phyloP scores from a whole-genome alignment of 1,284 basidiomycete species.

The Somion occarium region DNA sequence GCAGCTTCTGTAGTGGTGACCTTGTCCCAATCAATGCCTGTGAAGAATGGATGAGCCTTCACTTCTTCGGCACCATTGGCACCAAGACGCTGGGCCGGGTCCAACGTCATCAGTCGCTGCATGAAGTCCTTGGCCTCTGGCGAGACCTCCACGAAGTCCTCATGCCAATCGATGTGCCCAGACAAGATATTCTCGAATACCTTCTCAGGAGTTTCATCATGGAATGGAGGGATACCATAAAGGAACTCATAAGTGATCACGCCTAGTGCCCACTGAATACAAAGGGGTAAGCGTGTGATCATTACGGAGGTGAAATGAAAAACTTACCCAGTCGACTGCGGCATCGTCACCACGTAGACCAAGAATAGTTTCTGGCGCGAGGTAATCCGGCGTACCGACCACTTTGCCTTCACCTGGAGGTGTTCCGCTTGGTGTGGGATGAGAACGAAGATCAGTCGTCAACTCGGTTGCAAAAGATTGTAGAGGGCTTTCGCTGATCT shows the following conservation, averaged over 20 bases:
- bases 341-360: constrained; percentile 95
- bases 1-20: constrained; percentile 86
- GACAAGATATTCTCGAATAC: constrained; percentile 99
- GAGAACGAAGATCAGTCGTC: constrained; percentile 73
- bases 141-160: constrained; percentile 87
- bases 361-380: constrained; percentile 94
- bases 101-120: constrained; percentile 80
- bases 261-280: constrained; percentile 87
- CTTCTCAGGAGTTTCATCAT: constrained; percentile 93
- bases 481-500: constrained; percentile 65
- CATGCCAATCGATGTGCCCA: constrained; percentile 94
- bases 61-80: constrained; percentile 90
- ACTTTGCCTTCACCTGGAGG: constrained; percentile 87
- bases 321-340: constrained; percentile 90
- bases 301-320: constrained; percentile 11
- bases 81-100: constrained; percentile 81
- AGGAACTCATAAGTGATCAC: constrained; percentile 99
- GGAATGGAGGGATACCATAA: constrained; percentile 96
- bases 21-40: constrained; percentile 89
- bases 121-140: constrained; percentile 91
- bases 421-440: constrained; percentile 57
- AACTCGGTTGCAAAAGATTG: constrained; percentile 80
- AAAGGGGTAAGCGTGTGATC: constrained; percentile 9
- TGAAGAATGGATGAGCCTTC: constrained; percentile 89
- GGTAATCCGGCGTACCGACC: constrained; percentile 95